Evolutionary conservation across 805 yeast genomes (phyloP).

Genomic region (Allodekkera sacchari): DNA sequence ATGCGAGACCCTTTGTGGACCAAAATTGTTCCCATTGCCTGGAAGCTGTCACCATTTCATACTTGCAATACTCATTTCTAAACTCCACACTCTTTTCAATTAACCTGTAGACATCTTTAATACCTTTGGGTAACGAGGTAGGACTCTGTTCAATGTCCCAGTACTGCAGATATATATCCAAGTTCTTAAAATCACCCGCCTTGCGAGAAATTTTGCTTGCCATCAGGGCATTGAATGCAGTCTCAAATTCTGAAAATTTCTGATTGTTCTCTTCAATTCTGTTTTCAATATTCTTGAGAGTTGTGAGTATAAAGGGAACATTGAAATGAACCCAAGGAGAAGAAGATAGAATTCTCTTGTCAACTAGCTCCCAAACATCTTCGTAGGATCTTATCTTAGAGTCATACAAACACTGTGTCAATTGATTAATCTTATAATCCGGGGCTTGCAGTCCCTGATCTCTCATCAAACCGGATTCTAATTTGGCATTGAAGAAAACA

Average conservation of each 20-base stretch:
- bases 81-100: conserved; percentile 25
- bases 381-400: conserved; percentile 19
- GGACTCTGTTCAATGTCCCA: conserved; percentile 12
- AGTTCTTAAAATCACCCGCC: conserved; percentile 22
- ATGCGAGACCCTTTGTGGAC: conserved; percentile 33
- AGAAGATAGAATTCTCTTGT: conserved; percentile 56
- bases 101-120: conserved; percentile 28
- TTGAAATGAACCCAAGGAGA: conserved; percentile 80
- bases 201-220: conserved; percentile 19
- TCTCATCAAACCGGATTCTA: conserved; percentile 68
- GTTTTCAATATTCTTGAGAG: conserved; percentile 15
- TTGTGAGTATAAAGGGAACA: conserved; percentile 38
- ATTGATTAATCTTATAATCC: conserved; percentile 17
- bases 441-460: conserved; percentile 56
- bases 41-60: conserved; percentile 26
- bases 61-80: conserved; percentile 19
- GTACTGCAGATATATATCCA: conserved; percentile 3
- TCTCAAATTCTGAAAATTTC: conserved; percentile 16
- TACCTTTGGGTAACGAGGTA: conserved; percentile 28
- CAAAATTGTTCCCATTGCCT: conserved; percentile 66
- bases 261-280: conserved; percentile 23
- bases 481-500: conserved; percentile 65
- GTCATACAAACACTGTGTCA: conserved; percentile 12
- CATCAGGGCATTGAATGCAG: conserved; percentile 18
- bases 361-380: conserved; percentile 24